phyloP scores from a whole-genome alignment of 441 rosid genomes.

The Populus hybrid region DNA sequence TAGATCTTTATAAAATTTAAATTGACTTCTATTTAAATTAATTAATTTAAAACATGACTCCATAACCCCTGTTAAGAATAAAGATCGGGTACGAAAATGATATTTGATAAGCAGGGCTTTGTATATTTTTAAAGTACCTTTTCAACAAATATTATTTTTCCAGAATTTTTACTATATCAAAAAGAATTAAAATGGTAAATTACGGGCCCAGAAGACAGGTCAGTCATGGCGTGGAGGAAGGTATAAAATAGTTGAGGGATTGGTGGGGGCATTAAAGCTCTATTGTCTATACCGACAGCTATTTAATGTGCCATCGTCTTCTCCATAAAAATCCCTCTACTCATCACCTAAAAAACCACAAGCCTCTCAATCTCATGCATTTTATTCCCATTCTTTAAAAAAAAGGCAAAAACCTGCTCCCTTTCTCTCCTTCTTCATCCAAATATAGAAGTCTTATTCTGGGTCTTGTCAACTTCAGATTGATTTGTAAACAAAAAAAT shows the following conservation, averaged over 20 bases:
- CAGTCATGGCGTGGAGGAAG: not conserved
- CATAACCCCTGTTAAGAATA: too few relatives aligned
- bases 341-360: not conserved
- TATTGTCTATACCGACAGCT: slow-evolving; percentile 9
- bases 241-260: slow-evolving; percentile 10
- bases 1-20: too few relatives aligned
- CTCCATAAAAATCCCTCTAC: not conserved
- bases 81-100: too few relatives aligned
- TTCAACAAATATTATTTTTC: too few relatives aligned
- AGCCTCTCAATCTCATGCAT: slow-evolving; percentile 5
- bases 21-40: too few relatives aligned
- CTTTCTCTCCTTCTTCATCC: not conserved
- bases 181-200: too few relatives aligned
- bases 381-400: not conserved
- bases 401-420: not conserved
- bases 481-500: slow-evolving; percentile 9
- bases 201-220: too few relatives aligned
- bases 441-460: not conserved
- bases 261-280: slow-evolving; percentile 29
- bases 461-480: not conserved
- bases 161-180: too few relatives aligned
- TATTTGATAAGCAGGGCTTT: too few relatives aligned
- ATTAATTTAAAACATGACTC: too few relatives aligned
- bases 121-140: too few relatives aligned
- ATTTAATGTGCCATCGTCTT: not conserved